Evolutionary conservation across 108 stramenopile genomes (phyloP), one percentile per base, ranked within the genome.

Genomic region (Skeletonema tropicum): DNA sequence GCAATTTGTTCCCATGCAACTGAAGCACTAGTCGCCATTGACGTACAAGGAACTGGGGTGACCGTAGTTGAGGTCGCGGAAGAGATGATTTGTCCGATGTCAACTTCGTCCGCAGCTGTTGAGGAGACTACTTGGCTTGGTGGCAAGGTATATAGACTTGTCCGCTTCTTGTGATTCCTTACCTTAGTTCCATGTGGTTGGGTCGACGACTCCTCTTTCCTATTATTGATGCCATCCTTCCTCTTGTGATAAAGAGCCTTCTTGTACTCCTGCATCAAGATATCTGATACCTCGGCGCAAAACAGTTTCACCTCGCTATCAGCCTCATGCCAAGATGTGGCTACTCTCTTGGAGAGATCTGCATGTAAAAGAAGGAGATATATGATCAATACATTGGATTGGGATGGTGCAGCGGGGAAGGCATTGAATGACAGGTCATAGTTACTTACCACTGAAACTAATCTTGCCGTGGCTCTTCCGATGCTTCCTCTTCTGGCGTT

Each of bases 401-500:
- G 36, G 36, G 0, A 25, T 36, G 61, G 33, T 35, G 33, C 33
- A 35, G 33, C 33, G 4, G 33, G 17, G 19, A 2, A 33, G 17
- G n/a, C 23, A 62, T 35, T 0, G 2, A 58, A 9, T 13, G 33
- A 12, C 33, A 17, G 9, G 25, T 10, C 0, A 11, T 35, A 26
- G 42, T 19, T 23, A 62, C 61, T 36, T 36, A 38, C 61, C 39
- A 29, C 14, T n/a, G 71, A 86, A 86, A n/a, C 79, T 63, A 69
- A 86, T 86, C 61, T 82, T 83, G 38, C 85, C 85, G 42, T 86
- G 85, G 14, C 82, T 78, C 65, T 80, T 86, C 25, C 85, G 70
- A 63, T 86, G 85, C 7, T n/a, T 49, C 15, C 68, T 42, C 30
- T 69, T 69, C 46, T 29, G n/a, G 1, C 46, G 31, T 7, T 69